A percentile compares a stretch with the other conserved stretches of the same genome.
phyloP scores from a whole-genome alignment of 129 eudicot species.

The Arctium minus region DNA sequence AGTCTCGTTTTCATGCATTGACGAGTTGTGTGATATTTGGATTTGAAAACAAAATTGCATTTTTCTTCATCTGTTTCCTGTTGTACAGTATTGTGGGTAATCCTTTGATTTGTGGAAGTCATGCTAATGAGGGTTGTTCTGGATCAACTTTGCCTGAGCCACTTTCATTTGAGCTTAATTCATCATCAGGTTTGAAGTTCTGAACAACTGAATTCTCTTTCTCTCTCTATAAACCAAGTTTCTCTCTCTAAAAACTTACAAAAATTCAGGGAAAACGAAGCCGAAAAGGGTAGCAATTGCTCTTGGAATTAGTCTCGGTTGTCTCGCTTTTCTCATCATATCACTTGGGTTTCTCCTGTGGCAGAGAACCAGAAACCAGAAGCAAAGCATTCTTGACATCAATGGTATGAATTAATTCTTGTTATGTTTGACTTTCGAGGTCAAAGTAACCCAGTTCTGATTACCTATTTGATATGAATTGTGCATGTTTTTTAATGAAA shows the following conservation, averaged over 20 bases:
- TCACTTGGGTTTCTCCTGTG: constrained; percentile 45
- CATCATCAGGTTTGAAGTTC: constrained; percentile 52
- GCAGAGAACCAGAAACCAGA: constrained; percentile 41
- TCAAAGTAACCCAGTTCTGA: background rate
- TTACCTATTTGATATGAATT: background rate
- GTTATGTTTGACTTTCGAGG: background rate
- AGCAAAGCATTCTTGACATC: constrained; percentile 53
- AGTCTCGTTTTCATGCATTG: background rate
- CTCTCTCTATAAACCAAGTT: constrained; percentile 10
- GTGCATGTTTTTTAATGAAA: background rate
- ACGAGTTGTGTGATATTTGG: background rate
- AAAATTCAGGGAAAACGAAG: constrained; percentile 42
- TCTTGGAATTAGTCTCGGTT: constrained; percentile 66
- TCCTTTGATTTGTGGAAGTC: constrained; percentile 79
- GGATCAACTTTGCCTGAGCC: constrained; percentile 59
- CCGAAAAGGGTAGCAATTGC: constrained; percentile 71
- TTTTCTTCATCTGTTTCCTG: background rate
- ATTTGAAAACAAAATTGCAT: background rate
- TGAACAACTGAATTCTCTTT: background rate
- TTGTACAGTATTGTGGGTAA: constrained; percentile 71
- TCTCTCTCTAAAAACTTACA: background rate
- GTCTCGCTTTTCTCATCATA: constrained; percentile 36
- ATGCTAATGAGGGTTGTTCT: constrained; percentile 62
- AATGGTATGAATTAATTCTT: constrained; percentile 40
- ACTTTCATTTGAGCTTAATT: constrained; percentile 54